Percentiles rank a stretch among this genome's conserved stretches.
Conservation (phyloP, 2,329 filamentous ascomycete genomes). For the Penicillium palitans region DNA sequence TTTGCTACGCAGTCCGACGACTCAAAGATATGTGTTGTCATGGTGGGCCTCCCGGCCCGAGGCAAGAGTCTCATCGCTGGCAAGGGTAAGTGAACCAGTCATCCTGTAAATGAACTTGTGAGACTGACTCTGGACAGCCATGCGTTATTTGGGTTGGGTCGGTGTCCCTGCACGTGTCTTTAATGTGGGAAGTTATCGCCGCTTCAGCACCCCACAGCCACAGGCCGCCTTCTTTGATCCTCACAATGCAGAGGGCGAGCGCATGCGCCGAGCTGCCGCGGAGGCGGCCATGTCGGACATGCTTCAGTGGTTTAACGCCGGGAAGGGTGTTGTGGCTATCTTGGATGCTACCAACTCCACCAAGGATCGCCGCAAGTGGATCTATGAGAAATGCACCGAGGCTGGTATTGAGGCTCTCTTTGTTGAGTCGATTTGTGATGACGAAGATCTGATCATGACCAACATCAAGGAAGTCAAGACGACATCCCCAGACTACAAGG, state of each 20-base stretch:
- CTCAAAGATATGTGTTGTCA: constrained; percentile 95
- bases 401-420: constrained; percentile 88
- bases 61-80: constrained; percentile 98
- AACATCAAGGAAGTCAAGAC: constrained; percentile 98
- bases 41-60: constrained; percentile 93
- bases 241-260: constrained; percentile 85
- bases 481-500: constrained; percentile 89
- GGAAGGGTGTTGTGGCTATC: constrained; percentile 82
- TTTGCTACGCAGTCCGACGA: constrained; percentile 86
- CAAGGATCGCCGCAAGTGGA: constrained; percentile 85
- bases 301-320: constrained; percentile 82
- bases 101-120: background rate
- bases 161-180: constrained; percentile 92
- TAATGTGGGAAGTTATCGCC: constrained; percentile 95
- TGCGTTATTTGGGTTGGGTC: constrained; percentile 94
- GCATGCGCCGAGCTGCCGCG: constrained; percentile 80
- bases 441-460: constrained; percentile 94
- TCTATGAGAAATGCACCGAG: constrained; percentile 72
- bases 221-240: constrained; percentile 94
- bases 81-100: constrained; percentile 67
- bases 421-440: constrained; percentile 95
- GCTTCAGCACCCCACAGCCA: constrained; percentile 84
- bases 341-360: constrained; percentile 97
- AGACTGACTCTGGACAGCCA: constrained; percentile 56
- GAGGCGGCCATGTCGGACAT: constrained; percentile 92